Conservation (phyloP, 2,329 filamentous ascomycete species). For the Leptographium wingfieldii region DNA sequence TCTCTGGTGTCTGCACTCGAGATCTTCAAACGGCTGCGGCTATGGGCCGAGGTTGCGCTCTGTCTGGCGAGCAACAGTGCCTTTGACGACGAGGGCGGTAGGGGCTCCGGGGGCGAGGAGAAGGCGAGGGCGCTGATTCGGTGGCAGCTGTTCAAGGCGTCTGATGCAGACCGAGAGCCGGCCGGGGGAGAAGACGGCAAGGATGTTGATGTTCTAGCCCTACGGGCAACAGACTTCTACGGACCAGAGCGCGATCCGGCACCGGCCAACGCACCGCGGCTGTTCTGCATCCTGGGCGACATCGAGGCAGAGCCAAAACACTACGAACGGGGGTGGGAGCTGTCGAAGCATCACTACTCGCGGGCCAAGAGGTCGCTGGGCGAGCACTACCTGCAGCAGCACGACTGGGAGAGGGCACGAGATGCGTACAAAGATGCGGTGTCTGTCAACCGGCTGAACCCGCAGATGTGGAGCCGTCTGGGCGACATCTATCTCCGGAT, state of each 20-base stretch:
- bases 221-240: constrained; percentile 38
- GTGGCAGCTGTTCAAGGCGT: constrained; percentile 64
- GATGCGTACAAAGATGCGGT: constrained; percentile 71
- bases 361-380: constrained; percentile 81
- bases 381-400: constrained; percentile 56
- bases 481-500: constrained; percentile 79
- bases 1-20: constrained; percentile 83
- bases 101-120: constrained; percentile 53
- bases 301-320: constrained; percentile 61
- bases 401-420: constrained; percentile 56
- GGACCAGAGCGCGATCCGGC: constrained; percentile 58
- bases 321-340: constrained; percentile 79
- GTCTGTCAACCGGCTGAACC: constrained; percentile 65
- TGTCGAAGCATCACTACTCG: constrained; percentile 69
- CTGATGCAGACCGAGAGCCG: constrained; percentile 20
- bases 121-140: constrained; percentile 69
- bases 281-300: constrained; percentile 91
- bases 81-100: constrained; percentile 43
- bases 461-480: constrained; percentile 77
- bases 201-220: constrained; percentile 41
- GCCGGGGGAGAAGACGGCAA: constrained; percentile 35
- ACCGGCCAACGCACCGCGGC: constrained; percentile 69
- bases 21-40: constrained; percentile 83
- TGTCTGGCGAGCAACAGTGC: constrained; percentile 58
- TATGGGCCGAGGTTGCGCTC: constrained; percentile 91